A percentile compares a stretch with the other conserved stretches of the same genome.
Evolutionary conservation across 1,284 basidiomycete species (phyloP).

Genomic region (Ceratobasidium theobromae): DNA sequence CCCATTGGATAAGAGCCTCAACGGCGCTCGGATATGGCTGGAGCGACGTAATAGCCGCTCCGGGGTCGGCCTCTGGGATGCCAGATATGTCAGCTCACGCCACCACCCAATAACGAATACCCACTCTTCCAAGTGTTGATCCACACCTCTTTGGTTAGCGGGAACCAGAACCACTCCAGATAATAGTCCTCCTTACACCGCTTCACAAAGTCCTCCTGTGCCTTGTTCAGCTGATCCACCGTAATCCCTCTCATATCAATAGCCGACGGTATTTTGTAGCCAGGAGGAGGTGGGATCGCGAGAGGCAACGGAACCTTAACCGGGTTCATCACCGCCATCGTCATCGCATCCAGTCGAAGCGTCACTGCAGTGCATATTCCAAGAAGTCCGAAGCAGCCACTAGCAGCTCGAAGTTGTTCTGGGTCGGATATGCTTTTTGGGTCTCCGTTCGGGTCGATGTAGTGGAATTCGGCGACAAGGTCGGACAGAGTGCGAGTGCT

Average conservation of each 20-base stretch:
- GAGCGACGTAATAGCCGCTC: not conserved
- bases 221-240: slow-evolving; percentile 26
- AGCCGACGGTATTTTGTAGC: slow-evolving; percentile 20
- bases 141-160: slow-evolving; percentile 35
- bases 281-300: slow-evolving; percentile 35
- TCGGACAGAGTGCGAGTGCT: slow-evolving; percentile 33
- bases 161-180: slow-evolving; percentile 37
- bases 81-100: too few relatives aligned
- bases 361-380: slow-evolving; percentile 35
- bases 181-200: slow-evolving; percentile 36
- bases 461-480: slow-evolving; percentile 34
- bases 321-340: slow-evolving; percentile 34
- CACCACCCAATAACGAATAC: too few relatives aligned
- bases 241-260: slow-evolving; percentile 29
- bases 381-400: slow-evolving; percentile 36
- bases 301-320: slow-evolving; percentile 33
- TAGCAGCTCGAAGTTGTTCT: slow-evolving; percentile 33
- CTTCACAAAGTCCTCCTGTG: slow-evolving; percentile 30
- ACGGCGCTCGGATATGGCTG: slow-evolving; percentile 3
- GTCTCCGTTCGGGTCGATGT: slow-evolving; percentile 34
- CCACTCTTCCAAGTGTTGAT: slow-evolving; percentile 36
- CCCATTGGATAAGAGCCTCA: slow-evolving; percentile 12
- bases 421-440: slow-evolving; percentile 31
- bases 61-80: not conserved
- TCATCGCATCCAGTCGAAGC: slow-evolving; percentile 33